Evolutionary conservation across 2,329 filamentous ascomycete genomes (phyloP).

Genomic region (Diplodia mutila): DNA sequence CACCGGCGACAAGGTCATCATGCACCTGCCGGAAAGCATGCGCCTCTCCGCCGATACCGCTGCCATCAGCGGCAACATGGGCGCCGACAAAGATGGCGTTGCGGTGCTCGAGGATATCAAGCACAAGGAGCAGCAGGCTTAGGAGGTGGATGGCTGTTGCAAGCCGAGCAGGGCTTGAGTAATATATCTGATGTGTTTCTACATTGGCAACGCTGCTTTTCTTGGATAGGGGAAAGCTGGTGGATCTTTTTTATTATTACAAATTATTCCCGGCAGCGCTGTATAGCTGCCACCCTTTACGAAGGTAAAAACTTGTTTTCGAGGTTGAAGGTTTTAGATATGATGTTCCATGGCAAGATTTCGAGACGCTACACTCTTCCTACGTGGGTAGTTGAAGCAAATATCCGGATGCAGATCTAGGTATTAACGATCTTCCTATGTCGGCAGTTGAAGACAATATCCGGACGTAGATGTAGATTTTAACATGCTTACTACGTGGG

Average conservation of each 20-base stretch:
- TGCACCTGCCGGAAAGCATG: conserved; percentile 28
- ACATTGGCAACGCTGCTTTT: too few relatives aligned
- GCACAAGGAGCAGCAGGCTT: not conserved
- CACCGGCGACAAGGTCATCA: conserved; percentile 34
- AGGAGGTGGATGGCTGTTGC: not conserved
- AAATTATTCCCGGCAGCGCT: not conserved
- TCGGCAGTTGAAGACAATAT: too few relatives aligned
- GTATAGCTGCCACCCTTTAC: not conserved
- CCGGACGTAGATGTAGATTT: too few relatives aligned
- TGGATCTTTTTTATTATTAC: not conserved
- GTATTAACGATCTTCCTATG: too few relatives aligned
- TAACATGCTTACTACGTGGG: too few relatives aligned
- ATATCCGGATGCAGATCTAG: too few relatives aligned
- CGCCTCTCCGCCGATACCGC: conserved; percentile 22
- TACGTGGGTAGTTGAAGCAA: too few relatives aligned
- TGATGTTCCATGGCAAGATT: not conserved
- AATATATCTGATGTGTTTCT: too few relatives aligned
- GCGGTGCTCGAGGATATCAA: conserved; percentile 2
- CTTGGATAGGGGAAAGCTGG: not conserved
- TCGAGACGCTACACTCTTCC: not conserved
- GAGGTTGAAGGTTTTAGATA: not conserved
- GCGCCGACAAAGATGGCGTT: not conserved
- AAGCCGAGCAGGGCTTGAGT: not conserved
- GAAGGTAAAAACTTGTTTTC: not conserved
- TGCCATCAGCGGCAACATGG: not conserved